A percentile compares a stretch with the other conserved stretches of the same genome.
Conservation (phyloP, 305 asterid genomes). For the Fraxinus velutina region DNA sequence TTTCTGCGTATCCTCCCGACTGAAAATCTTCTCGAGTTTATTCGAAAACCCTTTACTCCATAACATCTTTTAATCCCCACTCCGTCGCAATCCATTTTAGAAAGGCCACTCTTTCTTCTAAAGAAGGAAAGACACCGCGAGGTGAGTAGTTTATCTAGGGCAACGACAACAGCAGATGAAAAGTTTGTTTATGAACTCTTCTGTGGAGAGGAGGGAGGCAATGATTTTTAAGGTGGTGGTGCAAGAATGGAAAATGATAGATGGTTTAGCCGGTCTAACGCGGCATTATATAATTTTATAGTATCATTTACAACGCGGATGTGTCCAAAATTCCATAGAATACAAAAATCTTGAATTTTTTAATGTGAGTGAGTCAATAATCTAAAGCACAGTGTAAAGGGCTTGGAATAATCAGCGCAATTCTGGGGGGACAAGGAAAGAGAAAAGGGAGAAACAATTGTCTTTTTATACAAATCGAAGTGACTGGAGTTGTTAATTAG, state of each 20-base stretch:
- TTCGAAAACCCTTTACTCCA: conserved; percentile 36
- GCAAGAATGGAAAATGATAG: conserved; percentile 40
- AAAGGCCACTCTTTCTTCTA: neutral
- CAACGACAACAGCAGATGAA: neutral
- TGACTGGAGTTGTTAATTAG: conserved; percentile 32
- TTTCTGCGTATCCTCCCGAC: conserved; percentile 39
- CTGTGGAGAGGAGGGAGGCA: neutral
- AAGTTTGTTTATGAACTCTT: neutral
- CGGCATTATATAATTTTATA: conserved; percentile 6
- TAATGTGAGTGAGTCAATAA: neutral
- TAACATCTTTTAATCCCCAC: conserved; percentile 24
- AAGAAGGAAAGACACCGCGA: neutral
- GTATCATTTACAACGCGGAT: conserved; percentile 11
- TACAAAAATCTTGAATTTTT: neutral
- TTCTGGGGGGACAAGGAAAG: conserved; percentile 44
- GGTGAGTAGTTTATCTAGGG: neutral
- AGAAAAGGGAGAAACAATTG: neutral
- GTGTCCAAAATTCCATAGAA: neutral
- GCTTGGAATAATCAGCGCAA: conserved; percentile 23
- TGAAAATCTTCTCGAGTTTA: conserved; percentile 41
- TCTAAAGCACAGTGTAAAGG: neutral
- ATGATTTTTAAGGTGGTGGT: conserved; percentile 19
- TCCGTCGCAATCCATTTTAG: conserved; percentile 21
- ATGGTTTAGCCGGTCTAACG: conserved; percentile 27
- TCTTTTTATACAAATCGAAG: conserved; percentile 10